Percentiles rank a stretch among this genome's conserved stretches.
Conservation (phyloP, 1,139 yeast species). For the Debaryomyces nepalensis region DNA sequence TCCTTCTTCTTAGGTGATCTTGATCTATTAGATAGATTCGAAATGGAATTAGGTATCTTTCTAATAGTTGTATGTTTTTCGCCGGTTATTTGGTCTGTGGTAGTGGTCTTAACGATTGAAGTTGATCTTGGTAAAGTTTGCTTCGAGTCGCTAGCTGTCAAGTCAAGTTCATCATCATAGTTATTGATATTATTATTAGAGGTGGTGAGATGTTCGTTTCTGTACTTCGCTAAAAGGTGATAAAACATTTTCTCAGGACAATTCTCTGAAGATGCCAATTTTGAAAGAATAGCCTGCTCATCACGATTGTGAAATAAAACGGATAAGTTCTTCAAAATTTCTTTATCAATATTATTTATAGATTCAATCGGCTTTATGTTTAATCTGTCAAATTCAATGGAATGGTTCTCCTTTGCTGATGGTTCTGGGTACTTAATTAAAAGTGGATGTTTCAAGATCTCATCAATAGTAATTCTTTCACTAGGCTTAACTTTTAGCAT, state of each 20-base stretch:
- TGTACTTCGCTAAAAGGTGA: constrained; percentile 77
- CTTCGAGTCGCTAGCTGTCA: constrained; percentile 23
- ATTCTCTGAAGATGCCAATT: constrained; percentile 60
- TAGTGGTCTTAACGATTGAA: constrained; percentile 52
- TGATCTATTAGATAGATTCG: constrained; percentile 27
- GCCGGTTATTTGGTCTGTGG: constrained; percentile 33
- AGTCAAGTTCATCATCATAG: constrained; percentile 26
- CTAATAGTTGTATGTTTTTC: constrained; percentile 30
- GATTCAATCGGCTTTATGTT: constrained; percentile 55
- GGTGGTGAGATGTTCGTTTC: constrained; percentile 67
- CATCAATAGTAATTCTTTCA: constrained; percentile 74
- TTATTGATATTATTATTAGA: constrained; percentile 24
- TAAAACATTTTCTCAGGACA: constrained; percentile 92
- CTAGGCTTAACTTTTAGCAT: constrained; percentile 84
- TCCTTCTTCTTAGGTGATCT: constrained; percentile 16
- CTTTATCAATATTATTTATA: constrained; percentile 69
- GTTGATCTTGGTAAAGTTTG: constrained; percentile 48
- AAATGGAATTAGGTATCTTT: constrained; percentile 27
- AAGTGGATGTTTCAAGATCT: constrained; percentile 79
- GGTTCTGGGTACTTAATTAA: constrained; percentile 69
- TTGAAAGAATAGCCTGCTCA: constrained; percentile 59
- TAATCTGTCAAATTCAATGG: constrained; percentile 30
- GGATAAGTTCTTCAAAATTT: constrained; percentile 81
- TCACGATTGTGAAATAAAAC: constrained; percentile 91
- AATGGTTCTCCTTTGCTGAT: constrained; percentile 23